Evolutionary conservation across 2,329 filamentous ascomycete species (phyloP).

Genomic region (Phialophora macrospora): DNA sequence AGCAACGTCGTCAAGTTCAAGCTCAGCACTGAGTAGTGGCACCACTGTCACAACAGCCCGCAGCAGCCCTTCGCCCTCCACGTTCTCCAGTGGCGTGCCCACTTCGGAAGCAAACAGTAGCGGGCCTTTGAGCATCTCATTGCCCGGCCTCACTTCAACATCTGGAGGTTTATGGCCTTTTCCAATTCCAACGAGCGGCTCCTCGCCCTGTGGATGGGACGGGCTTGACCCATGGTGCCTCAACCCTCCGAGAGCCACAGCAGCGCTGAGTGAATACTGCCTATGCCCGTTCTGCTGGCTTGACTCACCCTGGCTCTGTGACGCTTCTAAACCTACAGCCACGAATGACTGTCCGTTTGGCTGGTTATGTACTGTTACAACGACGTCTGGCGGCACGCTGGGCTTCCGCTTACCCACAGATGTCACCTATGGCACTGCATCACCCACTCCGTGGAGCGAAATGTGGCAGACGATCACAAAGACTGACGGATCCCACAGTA

Average conservation of each 20-base stretch:
- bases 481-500: conserved; percentile 8
- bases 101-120: not conserved
- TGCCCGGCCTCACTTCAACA: not conserved
- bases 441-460: conserved; percentile 16
- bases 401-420: conserved; percentile 7
- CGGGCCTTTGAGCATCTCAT: not conserved
- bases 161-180: not conserved
- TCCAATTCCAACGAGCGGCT: not conserved
- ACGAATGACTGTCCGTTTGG: conserved; percentile 10
- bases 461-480: conserved; percentile 12
- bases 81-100: not conserved
- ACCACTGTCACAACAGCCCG: not conserved
- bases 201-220: not conserved
- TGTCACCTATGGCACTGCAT: conserved; percentile 8
- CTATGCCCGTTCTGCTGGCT: conserved; percentile 16
- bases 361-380: conserved; percentile 12
- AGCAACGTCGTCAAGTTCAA: not conserved
- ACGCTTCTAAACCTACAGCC: not conserved
- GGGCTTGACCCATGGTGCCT: not conserved
- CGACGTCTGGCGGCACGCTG: not conserved
- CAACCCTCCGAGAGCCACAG: conserved; percentile 12
- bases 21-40: not conserved
- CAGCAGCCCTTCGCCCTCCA: not conserved
- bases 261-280: conserved; percentile 13
- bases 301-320: conserved; percentile 8